Evolutionary conservation across 768 basidiomycete species (phyloP), one percentile per base, ranked within the genome.

Genomic region (Lentinula guzmanii): DNA sequence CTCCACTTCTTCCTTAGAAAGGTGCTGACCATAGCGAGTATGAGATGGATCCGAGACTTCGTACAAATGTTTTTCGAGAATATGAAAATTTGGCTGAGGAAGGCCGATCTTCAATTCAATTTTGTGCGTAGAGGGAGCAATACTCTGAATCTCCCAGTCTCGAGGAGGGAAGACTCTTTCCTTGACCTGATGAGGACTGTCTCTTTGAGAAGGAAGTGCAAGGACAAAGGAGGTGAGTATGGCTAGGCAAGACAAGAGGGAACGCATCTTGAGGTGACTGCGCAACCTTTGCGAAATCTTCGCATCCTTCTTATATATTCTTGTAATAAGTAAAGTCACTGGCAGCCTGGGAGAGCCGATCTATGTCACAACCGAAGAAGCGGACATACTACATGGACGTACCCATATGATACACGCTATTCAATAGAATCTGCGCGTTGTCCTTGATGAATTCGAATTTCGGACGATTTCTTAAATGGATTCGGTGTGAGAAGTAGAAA

Each of bases 1-100:
- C 50, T 89, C 86, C 2, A 86, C 85, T 63, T 90, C 82, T 58
- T 81, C 83, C 70, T 86, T 87, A 60, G 86, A 80, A 43, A 91
- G 71, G 68, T 84, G 76, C 18, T 76, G 72, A 1, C 84, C 85
- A 65, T 85, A 86, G 39, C 81, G 81, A 33, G 68, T 63, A 61
- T 86, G 84, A 50, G 69, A 70, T 0, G 85, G 86, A 66, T 86
- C 76, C 65, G 83, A 85, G n/a, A 85, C 74, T 69, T 86, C 81
- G 68, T 75, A 81, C 4, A 87, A 69, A 50, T 82, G 79, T 41
- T 79, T 69, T 66, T 86, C 83, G 58, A 86, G 68, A 28, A 70
- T 67, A 43, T 69, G 65, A 64, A 85, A 85, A 66, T 82, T 75
- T 24, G 77, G 76, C 63, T 84, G 84, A 8, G 77, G 77, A 31